phyloP scores from a whole-genome alignment of 306 rosid species.

The Crotalaria pallida region DNA sequence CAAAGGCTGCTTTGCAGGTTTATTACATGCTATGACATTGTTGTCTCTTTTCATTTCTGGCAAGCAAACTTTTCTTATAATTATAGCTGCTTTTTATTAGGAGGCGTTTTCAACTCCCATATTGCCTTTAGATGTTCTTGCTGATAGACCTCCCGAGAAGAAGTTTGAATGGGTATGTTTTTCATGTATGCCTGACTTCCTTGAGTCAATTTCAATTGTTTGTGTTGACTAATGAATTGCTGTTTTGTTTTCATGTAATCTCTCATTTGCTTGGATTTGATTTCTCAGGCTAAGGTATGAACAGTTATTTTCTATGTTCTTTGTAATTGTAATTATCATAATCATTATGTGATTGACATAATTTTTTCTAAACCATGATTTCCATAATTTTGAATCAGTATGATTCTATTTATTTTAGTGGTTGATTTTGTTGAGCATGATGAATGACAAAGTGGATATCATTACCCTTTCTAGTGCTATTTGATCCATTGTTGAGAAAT shows the following conservation, averaged over 20 bases:
- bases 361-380: constrained; percentile 10
- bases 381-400: background rate
- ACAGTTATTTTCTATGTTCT: background rate
- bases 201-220: constrained; percentile 18
- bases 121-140: constrained; percentile 82
- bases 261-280: constrained; percentile 23
- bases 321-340: background rate
- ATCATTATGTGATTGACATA: constrained; percentile 8
- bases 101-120: constrained; percentile 84
- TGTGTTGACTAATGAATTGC: constrained; percentile 30
- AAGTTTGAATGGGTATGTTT: constrained; percentile 78
- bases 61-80: background rate
- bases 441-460: background rate
- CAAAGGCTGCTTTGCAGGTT: constrained; percentile 87
- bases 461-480: constrained; percentile 8
- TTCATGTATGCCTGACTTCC: background rate
- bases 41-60: constrained; percentile 1
- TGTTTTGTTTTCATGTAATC: constrained; percentile 44
- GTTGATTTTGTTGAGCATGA: constrained; percentile 17
- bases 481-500: background rate
- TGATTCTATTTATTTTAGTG: background rate
- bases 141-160: constrained; percentile 88
- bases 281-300: constrained; percentile 80
- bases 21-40: background rate
- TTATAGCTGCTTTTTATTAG: constrained; percentile 31